Evolutionary conservation across 176 grass and related monocot species (phyloP).

Genomic region (Aechmea fasciata): DNA sequence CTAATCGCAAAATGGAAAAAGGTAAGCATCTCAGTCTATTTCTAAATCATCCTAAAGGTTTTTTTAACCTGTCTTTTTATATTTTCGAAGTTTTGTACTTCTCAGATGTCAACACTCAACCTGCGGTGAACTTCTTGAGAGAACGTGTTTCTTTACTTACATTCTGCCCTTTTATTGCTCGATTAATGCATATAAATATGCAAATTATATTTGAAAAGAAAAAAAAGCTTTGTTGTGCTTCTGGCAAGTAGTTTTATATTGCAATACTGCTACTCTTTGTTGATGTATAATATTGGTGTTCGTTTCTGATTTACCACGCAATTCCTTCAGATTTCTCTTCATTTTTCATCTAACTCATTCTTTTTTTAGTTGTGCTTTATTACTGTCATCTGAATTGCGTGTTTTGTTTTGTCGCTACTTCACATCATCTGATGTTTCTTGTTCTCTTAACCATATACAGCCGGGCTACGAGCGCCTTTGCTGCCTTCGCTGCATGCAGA

Average conservation of each 20-base stretch:
- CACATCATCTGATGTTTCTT: not conserved
- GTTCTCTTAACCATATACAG: not conserved
- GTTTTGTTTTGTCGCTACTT: not conserved
- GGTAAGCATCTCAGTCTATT: slow-evolving; percentile 7
- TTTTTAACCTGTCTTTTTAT: too few relatives aligned
- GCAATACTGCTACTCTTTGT: too few relatives aligned
- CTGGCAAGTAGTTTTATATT: too few relatives aligned
- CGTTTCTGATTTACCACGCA: too few relatives aligned
- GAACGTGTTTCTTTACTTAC: not conserved
- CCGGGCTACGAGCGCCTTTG: slow-evolving; percentile 40
- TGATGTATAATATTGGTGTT: too few relatives aligned
- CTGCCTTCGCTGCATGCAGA: slow-evolving; percentile 46
- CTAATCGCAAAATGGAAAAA: slow-evolving; percentile 41
- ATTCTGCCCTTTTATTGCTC: not conserved
- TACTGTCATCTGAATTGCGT: not conserved
- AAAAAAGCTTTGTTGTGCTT: too few relatives aligned
- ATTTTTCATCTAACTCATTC: not conserved
- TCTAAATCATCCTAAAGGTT: not conserved
- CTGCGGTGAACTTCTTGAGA: too few relatives aligned
- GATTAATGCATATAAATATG: not conserved
- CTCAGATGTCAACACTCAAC: too few relatives aligned
- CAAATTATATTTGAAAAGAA: not conserved
- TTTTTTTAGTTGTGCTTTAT: not conserved
- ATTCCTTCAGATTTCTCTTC: too few relatives aligned
- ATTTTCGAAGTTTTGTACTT: too few relatives aligned